Percentiles rank a stretch among this genome's conserved stretches.
These are phyloP conservation scores for Calonectria honghensis DNA, from an alignment of 2,329 filamentous ascomycete genomes.

Conservation along the genomic window DNA sequence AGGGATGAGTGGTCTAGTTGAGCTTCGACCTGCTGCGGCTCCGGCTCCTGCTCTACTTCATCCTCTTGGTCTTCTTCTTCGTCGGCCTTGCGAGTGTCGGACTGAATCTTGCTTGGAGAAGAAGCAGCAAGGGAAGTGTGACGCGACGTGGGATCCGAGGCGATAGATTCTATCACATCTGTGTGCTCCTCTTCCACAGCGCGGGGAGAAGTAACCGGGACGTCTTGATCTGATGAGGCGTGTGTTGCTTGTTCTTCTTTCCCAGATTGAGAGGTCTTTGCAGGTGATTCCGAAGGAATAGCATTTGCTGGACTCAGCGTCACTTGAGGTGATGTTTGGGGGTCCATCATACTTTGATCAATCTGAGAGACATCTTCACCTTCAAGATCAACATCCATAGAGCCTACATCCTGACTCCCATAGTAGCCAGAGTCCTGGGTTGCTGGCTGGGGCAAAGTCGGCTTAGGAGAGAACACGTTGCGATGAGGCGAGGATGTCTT, in stretches of 20 bases:
- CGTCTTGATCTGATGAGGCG: slow-evolving; percentile 37
- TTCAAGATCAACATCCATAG: slow-evolving; percentile 50
- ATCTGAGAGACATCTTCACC: slow-evolving; percentile 48
- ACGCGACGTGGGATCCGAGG: slow-evolving; percentile 19
- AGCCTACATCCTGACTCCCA: slow-evolving; percentile 73
- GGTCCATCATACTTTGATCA: slow-evolving; percentile 46
- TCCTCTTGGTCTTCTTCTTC: not conserved
- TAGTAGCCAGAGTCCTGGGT: slow-evolving; percentile 81
- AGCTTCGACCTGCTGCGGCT: slow-evolving; percentile 41
- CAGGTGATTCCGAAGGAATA: slow-evolving; percentile 57
- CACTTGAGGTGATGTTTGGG: slow-evolving; percentile 42
- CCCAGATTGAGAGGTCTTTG: slow-evolving; percentile 65
- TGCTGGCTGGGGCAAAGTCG: slow-evolving; percentile 46
- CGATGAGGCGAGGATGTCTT: slow-evolving; percentile 60
- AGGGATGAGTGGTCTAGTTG: slow-evolving; percentile 39
- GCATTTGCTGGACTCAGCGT: slow-evolving; percentile 52
- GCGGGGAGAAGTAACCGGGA: slow-evolving; percentile 30
- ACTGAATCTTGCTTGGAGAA: slow-evolving; percentile 29
- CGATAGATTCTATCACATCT: slow-evolving; percentile 3
- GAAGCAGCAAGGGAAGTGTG: slow-evolving; percentile 7
- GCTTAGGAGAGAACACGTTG: slow-evolving; percentile 58
- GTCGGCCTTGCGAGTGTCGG: slow-evolving; percentile 11
- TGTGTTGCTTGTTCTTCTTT: slow-evolving; percentile 66
- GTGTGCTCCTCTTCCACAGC: slow-evolving; percentile 32
- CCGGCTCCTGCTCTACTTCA: slow-evolving; percentile 6